Conservation (phyloP, 139 green algal genomes). For the Bryopsis sp. region DNA sequence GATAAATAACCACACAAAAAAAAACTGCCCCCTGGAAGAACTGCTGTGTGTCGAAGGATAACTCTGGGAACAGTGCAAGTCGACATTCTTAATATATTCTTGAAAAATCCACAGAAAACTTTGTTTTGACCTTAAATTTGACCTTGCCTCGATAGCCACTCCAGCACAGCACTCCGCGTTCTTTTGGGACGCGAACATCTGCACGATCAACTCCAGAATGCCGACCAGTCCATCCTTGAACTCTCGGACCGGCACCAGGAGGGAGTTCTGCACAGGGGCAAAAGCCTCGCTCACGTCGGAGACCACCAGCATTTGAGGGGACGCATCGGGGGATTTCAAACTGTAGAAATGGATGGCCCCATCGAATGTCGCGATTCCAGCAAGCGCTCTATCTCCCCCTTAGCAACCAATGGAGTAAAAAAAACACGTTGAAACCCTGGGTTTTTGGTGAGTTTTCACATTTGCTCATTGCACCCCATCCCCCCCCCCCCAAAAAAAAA, state of each 20-base stretch:
- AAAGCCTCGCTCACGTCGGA: constrained; percentile 54
- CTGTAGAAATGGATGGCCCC: constrained; percentile 72
- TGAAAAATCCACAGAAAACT: no score
- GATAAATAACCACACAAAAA: no score
- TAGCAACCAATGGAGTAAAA: no score
- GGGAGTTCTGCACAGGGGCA: constrained; percentile 19
- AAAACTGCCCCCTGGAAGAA: no score
- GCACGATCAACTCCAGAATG: constrained; percentile 17
- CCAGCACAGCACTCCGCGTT: constrained; percentile 15
- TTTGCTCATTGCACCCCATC: no score
- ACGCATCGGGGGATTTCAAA: constrained; percentile 26
- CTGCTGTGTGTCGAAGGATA: no score
- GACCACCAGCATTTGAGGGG: constrained; percentile 75
- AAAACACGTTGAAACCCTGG: no score
- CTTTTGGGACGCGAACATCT: constrained; percentile 1
- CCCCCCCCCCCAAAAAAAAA: no score
- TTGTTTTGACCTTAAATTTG: neutral
- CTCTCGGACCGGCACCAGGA: constrained; percentile 13
- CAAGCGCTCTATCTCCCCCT: constrained; percentile 44
- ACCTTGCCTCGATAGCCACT: constrained; percentile 15
- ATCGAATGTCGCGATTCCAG: constrained; percentile 80
- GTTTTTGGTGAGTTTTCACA: no score
- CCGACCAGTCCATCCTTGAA: neutral
- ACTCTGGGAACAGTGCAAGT: no score
- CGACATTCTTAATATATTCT: no score